These are phyloP conservation scores for Sphagnum tenellum DNA, from an alignment of 225 moss, liverwort and hornwort genomes.

Conservation along the genomic window DNA sequence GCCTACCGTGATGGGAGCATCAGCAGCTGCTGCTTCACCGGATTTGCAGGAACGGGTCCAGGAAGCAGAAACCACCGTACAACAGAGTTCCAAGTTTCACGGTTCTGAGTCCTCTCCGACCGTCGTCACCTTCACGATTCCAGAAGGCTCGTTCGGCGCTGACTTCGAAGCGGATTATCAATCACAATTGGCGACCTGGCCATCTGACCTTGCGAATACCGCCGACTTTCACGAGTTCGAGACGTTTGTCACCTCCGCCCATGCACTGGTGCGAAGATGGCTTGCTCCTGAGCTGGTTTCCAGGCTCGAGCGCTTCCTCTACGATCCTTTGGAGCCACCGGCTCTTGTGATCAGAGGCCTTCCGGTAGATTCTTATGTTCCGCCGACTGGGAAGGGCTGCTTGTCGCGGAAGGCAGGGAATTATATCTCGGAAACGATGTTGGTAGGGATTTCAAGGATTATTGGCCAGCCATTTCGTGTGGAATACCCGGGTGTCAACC, in stretches of 20 bases:
- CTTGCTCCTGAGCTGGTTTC: conserved; percentile 12
- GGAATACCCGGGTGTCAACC: rapidly evolving
- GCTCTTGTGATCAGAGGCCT: conserved; percentile 19
- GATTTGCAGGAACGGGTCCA: no score
- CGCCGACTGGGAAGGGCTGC: conserved; percentile 12
- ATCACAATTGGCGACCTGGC: conserved; percentile 14
- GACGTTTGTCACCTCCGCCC: conserved; percentile 24
- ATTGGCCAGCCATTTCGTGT: conserved; percentile 24
- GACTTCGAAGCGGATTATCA: conserved; percentile 21
- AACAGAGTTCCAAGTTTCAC: no score
- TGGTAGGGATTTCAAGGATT: conserved; percentile 24
- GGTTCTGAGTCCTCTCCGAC: background rate
- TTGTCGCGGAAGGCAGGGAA: conserved; percentile 11
- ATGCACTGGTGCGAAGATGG: conserved; percentile 28
- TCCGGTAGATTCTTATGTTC: conserved; percentile 24
- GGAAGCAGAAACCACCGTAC: no score
- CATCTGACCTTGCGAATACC: conserved; percentile 14
- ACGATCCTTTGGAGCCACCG: conserved; percentile 17
- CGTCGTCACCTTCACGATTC: conserved; percentile 13
- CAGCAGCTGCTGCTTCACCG: no score
- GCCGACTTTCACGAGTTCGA: conserved; percentile 20
- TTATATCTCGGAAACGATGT: conserved; percentile 37
- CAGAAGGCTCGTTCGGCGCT: conserved; percentile 3
- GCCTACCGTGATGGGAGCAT: no score
- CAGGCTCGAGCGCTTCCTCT: conserved; percentile 6